Conservation (phyloP, 768 basidiomycete species). For the Naganishia vishniacii region DNA sequence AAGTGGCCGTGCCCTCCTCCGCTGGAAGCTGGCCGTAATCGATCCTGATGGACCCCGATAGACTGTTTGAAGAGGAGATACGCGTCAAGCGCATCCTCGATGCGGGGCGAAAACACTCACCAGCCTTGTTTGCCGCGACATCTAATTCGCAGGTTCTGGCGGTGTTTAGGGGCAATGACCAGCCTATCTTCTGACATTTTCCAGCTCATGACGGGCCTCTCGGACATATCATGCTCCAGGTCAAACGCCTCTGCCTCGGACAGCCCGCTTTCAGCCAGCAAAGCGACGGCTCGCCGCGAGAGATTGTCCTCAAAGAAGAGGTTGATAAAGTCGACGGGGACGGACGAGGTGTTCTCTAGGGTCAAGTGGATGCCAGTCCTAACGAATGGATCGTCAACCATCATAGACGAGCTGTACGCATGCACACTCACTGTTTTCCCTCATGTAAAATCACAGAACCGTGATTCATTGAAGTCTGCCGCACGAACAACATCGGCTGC, state of each 20-base stretch:
- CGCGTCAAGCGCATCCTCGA: background rate
- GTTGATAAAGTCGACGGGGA: conserved; percentile 78
- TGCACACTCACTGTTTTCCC: conserved; percentile 69
- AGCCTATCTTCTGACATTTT: conserved; percentile 52
- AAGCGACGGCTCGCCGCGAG: conserved; percentile 65
- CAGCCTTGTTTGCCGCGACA: conserved; percentile 90
- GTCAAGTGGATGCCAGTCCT: conserved; percentile 81
- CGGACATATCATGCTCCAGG: conserved; percentile 72
- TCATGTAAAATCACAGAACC: conserved; percentile 92
- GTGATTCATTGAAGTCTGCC: conserved; percentile 81
- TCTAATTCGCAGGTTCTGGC: conserved; percentile 61
- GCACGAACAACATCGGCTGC: conserved; percentile 79
- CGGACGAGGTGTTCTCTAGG: conserved; percentile 77
- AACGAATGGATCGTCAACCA: conserved; percentile 1
- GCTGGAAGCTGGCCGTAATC: conserved; percentile 68
- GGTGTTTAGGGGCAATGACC: conserved; percentile 64
- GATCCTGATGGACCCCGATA: conserved; percentile 69
- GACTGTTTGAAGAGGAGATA: conserved; percentile 53
- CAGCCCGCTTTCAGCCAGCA: conserved; percentile 71
- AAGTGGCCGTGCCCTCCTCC: background rate
- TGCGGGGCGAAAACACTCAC: conserved; percentile 55
- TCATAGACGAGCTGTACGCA: background rate
- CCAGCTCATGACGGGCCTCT: conserved; percentile 79
- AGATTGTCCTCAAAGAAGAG: conserved; percentile 89
- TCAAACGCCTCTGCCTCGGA: conserved; percentile 83